Evolutionary conservation across 768 basidiomycete species (phyloP).

Genomic region (Tricholoma matsutake): DNA sequence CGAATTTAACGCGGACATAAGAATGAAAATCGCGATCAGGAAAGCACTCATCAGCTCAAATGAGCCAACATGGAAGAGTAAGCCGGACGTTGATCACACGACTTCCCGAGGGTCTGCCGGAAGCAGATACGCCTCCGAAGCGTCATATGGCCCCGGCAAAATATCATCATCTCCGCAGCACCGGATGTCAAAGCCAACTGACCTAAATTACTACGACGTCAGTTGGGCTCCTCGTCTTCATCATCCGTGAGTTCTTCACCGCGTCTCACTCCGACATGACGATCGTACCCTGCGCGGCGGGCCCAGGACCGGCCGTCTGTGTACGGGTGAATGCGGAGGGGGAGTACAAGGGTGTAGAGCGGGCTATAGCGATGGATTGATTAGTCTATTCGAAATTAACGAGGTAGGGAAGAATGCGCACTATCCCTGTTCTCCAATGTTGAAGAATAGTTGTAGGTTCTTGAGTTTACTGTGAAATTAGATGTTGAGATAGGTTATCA

Average conservation of each 20-base stretch:
- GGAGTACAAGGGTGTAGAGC: constrained; percentile 74
- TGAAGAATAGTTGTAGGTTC: constrained; percentile 87
- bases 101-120: constrained; percentile 39
- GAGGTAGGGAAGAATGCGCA: constrained; percentile 39
- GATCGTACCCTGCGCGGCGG: constrained; percentile 58
- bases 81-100: constrained; percentile 63
- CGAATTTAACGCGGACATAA: neutral
- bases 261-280: constrained; percentile 58
- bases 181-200: neutral
- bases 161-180: constrained; percentile 48
- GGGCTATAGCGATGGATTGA: constrained; percentile 44
- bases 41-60: neutral
- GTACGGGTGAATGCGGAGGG: constrained; percentile 74
- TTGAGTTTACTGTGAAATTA: constrained; percentile 38
- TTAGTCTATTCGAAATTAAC: neutral
- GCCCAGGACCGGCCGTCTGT: constrained; percentile 86
- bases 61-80: constrained; percentile 6
- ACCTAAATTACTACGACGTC: neutral
- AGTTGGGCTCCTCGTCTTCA: constrained; percentile 42
- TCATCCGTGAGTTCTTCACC: constrained; percentile 92
- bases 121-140: constrained; percentile 36
- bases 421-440: constrained; percentile 78
- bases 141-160: constrained; percentile 87
- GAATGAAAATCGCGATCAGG: constrained; percentile 2
- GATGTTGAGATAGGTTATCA: neutral